These are phyloP conservation scores for Lipomyces starkeyi DNA, from an alignment of 805 yeast genomes.

Conservation along the genomic window DNA sequence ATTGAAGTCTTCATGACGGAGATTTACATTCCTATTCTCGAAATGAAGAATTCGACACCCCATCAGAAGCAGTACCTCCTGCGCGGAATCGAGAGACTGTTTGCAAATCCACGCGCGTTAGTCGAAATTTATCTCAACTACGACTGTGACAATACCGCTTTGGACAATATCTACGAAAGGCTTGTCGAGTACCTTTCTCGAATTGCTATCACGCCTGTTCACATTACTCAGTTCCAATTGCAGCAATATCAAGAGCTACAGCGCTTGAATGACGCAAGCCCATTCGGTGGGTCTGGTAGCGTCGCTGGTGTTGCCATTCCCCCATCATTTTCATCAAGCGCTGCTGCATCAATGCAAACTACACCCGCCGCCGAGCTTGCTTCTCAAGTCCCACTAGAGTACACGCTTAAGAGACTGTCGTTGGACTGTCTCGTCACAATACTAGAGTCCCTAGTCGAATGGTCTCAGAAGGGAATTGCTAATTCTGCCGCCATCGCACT, in stretches of 20 bases:
- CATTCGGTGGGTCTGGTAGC: slow-evolving; percentile 16
- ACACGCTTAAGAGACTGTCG: slow-evolving; percentile 81
- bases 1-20: slow-evolving; percentile 93
- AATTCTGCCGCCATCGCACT: neutral
- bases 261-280: slow-evolving; percentile 17
- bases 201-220: slow-evolving; percentile 72
- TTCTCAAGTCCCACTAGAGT: slow-evolving; percentile 64
- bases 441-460: slow-evolving; percentile 76
- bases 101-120: slow-evolving; percentile 86
- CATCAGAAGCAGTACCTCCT: slow-evolving; percentile 92
- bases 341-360: slow-evolving; percentile 23
- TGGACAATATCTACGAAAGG: slow-evolving; percentile 85
- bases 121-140: slow-evolving; percentile 93
- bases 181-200: slow-evolving; percentile 77
- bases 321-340: slow-evolving; percentile 69
- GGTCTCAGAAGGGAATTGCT: slow-evolving; percentile 73
- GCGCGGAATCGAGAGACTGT: slow-evolving; percentile 77
- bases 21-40: slow-evolving; percentile 91
- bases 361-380: slow-evolving; percentile 19
- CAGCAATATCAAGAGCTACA: slow-evolving; percentile 55
- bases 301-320: slow-evolving; percentile 50
- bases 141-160: slow-evolving; percentile 80
- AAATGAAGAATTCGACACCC: slow-evolving; percentile 85
- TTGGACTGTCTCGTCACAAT: slow-evolving; percentile 81
- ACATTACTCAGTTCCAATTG: slow-evolving; percentile 71